phyloP scores from a whole-genome alignment of 768 basidiomycete genomes.

The Agaricus sinodeliciosus region DNA sequence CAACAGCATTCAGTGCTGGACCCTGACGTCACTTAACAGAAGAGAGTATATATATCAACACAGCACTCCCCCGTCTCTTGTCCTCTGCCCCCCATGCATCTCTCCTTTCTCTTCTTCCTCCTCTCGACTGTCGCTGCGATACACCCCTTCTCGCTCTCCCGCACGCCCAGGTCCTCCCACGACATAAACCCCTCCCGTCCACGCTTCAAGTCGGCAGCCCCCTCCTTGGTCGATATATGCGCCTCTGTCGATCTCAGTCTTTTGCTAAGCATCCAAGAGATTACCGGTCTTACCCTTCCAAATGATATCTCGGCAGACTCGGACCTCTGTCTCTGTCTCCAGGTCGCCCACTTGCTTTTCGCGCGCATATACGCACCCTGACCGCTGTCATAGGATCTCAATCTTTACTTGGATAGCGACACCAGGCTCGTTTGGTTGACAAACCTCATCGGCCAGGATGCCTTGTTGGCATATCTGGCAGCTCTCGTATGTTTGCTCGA shows the following conservation, averaged over 20 bases:
- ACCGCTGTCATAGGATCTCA: slow-evolving; percentile 22
- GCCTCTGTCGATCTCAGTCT: slow-evolving; percentile 22
- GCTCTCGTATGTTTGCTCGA: slow-evolving; percentile 17
- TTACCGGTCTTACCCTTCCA: slow-evolving; percentile 18
- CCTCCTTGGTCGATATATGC: slow-evolving; percentile 26
- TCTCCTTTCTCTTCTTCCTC: slow-evolving; percentile 13
- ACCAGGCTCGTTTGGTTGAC: slow-evolving; percentile 20
- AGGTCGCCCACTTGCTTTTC: slow-evolving; percentile 19
- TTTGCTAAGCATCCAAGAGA: slow-evolving; percentile 16
- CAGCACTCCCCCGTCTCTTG: too few relatives aligned
- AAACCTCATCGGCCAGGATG: slow-evolving; percentile 19
- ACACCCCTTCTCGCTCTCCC: slow-evolving; percentile 18
- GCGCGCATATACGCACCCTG: not conserved
- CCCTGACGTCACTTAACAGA: not conserved
- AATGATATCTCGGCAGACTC: slow-evolving; percentile 17
- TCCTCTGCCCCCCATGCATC: slow-evolving; percentile 17
- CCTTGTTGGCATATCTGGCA: slow-evolving; percentile 16
- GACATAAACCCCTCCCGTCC: slow-evolving; percentile 19
- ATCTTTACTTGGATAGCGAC: slow-evolving; percentile 25
- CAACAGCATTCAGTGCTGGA: not conserved
- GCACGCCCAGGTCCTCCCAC: slow-evolving; percentile 11
- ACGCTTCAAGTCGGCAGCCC: slow-evolving; percentile 15
- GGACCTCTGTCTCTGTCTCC: slow-evolving; percentile 33
- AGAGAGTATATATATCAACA: too few relatives aligned
- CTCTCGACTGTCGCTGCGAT: slow-evolving; percentile 11